A percentile compares a stretch with the other conserved stretches of the same genome.
Conservation (phyloP, 305 asterid genomes). For the Solanum aculeatissimum region DNA sequence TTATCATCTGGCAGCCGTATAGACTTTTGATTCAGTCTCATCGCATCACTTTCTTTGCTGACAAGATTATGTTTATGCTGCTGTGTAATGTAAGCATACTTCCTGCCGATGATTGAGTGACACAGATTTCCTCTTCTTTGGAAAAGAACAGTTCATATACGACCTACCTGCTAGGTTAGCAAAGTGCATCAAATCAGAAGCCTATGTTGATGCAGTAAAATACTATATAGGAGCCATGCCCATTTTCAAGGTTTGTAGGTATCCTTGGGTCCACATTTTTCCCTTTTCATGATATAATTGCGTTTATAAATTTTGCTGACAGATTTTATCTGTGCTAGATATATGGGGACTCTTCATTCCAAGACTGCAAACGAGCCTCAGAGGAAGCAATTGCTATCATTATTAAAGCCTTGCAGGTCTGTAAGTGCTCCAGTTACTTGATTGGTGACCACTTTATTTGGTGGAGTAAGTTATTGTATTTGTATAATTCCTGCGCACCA, state of each 20-base stretch:
- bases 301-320: neutral
- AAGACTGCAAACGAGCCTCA: conserved; percentile 86
- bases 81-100: conserved; percentile 1
- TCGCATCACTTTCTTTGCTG: neutral
- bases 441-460: neutral
- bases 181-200: conserved; percentile 82
- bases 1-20: neutral
- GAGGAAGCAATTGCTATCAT: conserved; percentile 68
- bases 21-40: neutral
- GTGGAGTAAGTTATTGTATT: neutral
- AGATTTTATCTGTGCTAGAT: conserved; percentile 30
- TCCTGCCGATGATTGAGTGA: conserved; percentile 21
- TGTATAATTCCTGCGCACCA: neutral
- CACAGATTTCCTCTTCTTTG: conserved; percentile 14
- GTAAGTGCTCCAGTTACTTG: neutral
- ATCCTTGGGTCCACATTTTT: neutral
- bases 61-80: neutral
- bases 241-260: conserved; percentile 57
- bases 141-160: conserved; percentile 81
- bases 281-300: neutral
- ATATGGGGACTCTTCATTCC: conserved; percentile 92
- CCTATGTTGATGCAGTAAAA: conserved; percentile 92
- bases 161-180: conserved; percentile 86
- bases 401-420: conserved; percentile 72
- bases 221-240: conserved; percentile 92